A percentile compares a stretch with the other conserved stretches of the same genome.
Conservation (phyloP, 2,329 filamentous ascomycete genomes). For the Amylocarpus encephaloides region DNA sequence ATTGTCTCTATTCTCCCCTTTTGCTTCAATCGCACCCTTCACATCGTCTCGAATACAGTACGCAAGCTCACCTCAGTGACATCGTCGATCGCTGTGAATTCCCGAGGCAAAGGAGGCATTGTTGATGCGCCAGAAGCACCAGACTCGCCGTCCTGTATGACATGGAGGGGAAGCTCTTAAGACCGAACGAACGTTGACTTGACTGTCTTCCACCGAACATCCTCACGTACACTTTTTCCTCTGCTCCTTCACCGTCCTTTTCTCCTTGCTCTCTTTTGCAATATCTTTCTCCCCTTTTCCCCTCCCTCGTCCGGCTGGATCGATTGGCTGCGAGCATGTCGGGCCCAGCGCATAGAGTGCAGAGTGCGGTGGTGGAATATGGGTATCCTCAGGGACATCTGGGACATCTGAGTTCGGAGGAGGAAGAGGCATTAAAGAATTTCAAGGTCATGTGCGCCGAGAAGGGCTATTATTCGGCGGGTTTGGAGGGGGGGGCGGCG, state of each 20-base stretch:
- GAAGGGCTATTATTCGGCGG: conserved; percentile 55
- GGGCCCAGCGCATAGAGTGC: conserved; percentile 29
- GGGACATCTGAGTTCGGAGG: conserved; percentile 64
- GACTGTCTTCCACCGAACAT: background rate
- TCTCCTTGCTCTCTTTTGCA: background rate
- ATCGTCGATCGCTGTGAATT: too few relatives aligned
- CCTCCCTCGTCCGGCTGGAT: too few relatives aligned
- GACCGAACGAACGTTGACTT: too few relatives aligned
- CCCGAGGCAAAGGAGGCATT: too few relatives aligned
- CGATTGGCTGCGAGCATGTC: conserved; percentile 8
- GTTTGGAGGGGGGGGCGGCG: conserved; percentile 35
- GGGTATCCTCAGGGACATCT: conserved; percentile 73
- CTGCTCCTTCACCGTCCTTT: background rate
- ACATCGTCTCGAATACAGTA: background rate
- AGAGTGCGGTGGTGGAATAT: conserved; percentile 34
- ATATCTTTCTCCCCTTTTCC: too few relatives aligned
- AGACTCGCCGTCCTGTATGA: too few relatives aligned
- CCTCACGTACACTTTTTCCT: background rate
- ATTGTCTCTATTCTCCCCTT: too few relatives aligned
- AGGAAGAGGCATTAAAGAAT: conserved; percentile 58
- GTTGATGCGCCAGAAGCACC: too few relatives aligned
- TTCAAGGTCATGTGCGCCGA: conserved; percentile 67
- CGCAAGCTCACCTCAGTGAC: too few relatives aligned
- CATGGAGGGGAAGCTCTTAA: too few relatives aligned
- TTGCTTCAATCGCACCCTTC: background rate